Conservation (phyloP, 257 asterid species). For the Leonotis leonurus region DNA sequence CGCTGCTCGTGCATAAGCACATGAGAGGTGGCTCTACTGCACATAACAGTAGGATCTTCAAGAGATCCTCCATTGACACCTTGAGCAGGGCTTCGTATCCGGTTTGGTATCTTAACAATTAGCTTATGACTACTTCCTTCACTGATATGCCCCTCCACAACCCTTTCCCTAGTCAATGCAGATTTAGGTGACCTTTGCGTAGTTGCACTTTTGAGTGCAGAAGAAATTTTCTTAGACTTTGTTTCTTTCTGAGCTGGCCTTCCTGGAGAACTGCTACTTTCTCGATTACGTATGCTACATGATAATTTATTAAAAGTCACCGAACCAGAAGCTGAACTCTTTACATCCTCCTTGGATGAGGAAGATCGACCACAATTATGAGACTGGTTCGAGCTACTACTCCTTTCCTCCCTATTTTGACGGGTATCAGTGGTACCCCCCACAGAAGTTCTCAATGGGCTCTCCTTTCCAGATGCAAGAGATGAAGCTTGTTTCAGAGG, state of each 20-base stretch:
- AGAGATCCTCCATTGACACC: constrained; percentile 40
- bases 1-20: constrained; percentile 31
- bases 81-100: constrained; percentile 57
- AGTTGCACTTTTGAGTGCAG: constrained; percentile 32
- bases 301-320: constrained; percentile 43
- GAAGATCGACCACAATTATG: constrained; percentile 45
- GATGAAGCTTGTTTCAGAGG: constrained; percentile 41
- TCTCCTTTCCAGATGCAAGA: constrained; percentile 53
- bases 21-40: constrained; percentile 54
- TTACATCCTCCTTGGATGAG: constrained; percentile 55
- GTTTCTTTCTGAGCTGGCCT: constrained; percentile 45
- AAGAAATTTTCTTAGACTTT: constrained; percentile 34
- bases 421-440: constrained; percentile 47
- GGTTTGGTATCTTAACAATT: constrained; percentile 69
- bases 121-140: constrained; percentile 59
- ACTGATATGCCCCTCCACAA: constrained; percentile 31
- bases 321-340: constrained; percentile 41
- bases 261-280: constrained; percentile 36
- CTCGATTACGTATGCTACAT: constrained; percentile 42
- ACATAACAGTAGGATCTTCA: constrained; percentile 43
- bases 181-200: constrained; percentile 47
- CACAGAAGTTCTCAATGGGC: constrained; percentile 32
- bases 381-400: constrained; percentile 75
- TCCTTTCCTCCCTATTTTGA: constrained; percentile 57
- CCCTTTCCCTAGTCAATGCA: constrained; percentile 37